phyloP scores from a whole-genome alignment of 164 flowering plant species.

The Sedum album region DNA sequence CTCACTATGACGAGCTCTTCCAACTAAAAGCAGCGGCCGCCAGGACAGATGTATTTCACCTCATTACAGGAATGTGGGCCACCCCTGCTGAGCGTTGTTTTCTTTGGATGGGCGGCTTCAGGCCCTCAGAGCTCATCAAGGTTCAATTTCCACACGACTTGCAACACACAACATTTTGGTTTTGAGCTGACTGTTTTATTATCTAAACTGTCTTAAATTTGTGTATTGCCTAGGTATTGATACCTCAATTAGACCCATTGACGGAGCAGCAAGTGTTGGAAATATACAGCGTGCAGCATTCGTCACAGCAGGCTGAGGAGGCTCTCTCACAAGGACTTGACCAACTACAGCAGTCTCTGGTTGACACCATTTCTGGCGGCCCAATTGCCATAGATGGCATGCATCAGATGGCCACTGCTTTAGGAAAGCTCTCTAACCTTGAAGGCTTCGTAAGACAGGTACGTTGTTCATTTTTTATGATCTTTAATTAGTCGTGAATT shows the following conservation, averaged over 20 bases:
- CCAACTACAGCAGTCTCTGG: conserved; percentile 79
- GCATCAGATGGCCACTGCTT: conserved; percentile 84
- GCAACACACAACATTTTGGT: neutral
- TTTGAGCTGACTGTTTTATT: neutral
- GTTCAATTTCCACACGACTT: conserved; percentile 25
- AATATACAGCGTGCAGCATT: conserved; percentile 74
- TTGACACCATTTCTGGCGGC: conserved; percentile 62
- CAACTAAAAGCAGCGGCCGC: conserved; percentile 68
- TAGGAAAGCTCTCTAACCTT: conserved; percentile 77
- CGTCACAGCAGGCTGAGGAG: conserved; percentile 92
- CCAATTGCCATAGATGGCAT: conserved; percentile 46
- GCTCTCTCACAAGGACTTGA: conserved; percentile 85
- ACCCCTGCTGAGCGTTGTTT: conserved; percentile 95
- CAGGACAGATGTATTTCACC: conserved; percentile 80
- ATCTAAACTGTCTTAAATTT: neutral
- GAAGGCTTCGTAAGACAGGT: conserved; percentile 98
- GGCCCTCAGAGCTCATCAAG: conserved; percentile 95
- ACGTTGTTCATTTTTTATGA: neutral
- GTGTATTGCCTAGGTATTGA: conserved; percentile 41
- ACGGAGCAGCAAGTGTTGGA: conserved; percentile 91
- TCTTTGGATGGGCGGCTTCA: conserved; percentile 98
- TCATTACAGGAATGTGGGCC: conserved; percentile 88
- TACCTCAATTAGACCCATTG: conserved; percentile 69
- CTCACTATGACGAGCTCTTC: conserved; percentile 86
- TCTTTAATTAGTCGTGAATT: neutral